Base-by-base conservation (phyloP, 441 rosid species). In the Populus trichocarpa region DNA sequence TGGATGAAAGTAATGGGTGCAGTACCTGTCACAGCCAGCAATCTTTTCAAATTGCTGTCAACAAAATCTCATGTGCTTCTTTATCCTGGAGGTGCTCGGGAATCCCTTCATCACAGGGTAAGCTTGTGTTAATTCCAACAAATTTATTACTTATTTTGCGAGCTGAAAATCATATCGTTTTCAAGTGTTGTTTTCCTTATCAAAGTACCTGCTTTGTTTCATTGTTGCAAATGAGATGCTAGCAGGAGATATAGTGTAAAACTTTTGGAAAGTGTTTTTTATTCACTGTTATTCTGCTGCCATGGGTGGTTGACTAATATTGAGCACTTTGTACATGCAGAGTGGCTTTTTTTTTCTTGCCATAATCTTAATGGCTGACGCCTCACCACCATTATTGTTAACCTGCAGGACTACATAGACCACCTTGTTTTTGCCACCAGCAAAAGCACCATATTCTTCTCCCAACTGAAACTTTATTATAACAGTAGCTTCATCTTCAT, bases 1-100 rank as follows among this genome's bases (percentile, higher is more conserved):
- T 93, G 95, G 92, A 1, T 88, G 13, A 86, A 84, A 83, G 87
- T 93, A 20, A n/a, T n/a, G n/a, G n/a, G n/a, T n/a, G 94, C 91
- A 65, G 81, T 89, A 32, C 99, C 97, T 67, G 95, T 91, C 46
- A 67, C 91, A 0, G 90, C 91, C 35, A 82, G 82, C 84, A 89
- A 90, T 86, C 86, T 95, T 78, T 95, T 82, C 88, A 95, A 86
- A 84, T 89, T 91, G 71, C 81, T 95, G 26, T 84, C 95, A 36
- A 69, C 85, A 40, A 89, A 93, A 32, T 87, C 97, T 14, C 95
- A 93, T 69, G 90, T 92, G 81, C 88, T 95, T 80, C 97, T 95
- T 78, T 95, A 91, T 80, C 99, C 99, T 1, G 99, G 98, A 2
- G 99, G 99, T 71, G 86, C 87, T 42, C 87, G 95, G 6, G 99